Evolutionary conservation across 768 basidiomycete species (phyloP).

Genomic region (Epithele typhae): DNA sequence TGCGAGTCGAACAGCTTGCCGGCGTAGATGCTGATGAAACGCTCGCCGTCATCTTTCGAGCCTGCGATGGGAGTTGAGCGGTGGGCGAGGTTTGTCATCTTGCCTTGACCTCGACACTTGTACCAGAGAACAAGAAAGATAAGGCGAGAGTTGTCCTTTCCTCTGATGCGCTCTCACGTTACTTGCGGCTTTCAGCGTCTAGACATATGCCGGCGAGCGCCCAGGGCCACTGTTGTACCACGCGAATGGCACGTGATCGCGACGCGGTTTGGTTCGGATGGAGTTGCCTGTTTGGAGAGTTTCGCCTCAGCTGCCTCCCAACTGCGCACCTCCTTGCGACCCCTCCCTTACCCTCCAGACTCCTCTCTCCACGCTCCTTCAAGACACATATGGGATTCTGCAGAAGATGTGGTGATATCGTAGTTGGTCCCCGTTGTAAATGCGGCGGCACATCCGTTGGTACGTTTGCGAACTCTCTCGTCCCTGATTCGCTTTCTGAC

Average conservation of each 20-base stretch:
- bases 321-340: neutral
- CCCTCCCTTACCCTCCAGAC: slow-evolving; percentile 5
- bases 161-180: too few relatives aligned
- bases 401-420: slow-evolving; percentile 82
- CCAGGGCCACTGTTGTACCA: too few relatives aligned
- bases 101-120: too few relatives aligned
- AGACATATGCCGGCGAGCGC: too few relatives aligned
- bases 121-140: too few relatives aligned
- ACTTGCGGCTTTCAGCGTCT: too few relatives aligned
- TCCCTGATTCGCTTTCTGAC: neutral
- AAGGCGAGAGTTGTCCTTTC: too few relatives aligned
- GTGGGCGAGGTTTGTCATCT: too few relatives aligned
- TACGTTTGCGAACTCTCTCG: slow-evolving; percentile 35
- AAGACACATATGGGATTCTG: slow-evolving; percentile 71
- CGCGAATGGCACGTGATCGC: slow-evolving; percentile 19
- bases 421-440: slow-evolving; percentile 63
- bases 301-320: slow-evolving; percentile 5
- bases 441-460: slow-evolving; percentile 80
- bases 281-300: slow-evolving; percentile 9
- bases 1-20: slow-evolving; percentile 50
- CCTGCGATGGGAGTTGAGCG: too few relatives aligned
- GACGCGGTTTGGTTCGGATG: slow-evolving; percentile 10
- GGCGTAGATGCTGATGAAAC: slow-evolving; percentile 30
- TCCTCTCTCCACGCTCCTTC: slow-evolving; percentile 2
- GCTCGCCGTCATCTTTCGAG: too few relatives aligned